These are phyloP conservation scores for Takashimella tepidaria DNA, from an alignment of 1,284 basidiomycete genomes.

Conservation along the genomic window DNA sequence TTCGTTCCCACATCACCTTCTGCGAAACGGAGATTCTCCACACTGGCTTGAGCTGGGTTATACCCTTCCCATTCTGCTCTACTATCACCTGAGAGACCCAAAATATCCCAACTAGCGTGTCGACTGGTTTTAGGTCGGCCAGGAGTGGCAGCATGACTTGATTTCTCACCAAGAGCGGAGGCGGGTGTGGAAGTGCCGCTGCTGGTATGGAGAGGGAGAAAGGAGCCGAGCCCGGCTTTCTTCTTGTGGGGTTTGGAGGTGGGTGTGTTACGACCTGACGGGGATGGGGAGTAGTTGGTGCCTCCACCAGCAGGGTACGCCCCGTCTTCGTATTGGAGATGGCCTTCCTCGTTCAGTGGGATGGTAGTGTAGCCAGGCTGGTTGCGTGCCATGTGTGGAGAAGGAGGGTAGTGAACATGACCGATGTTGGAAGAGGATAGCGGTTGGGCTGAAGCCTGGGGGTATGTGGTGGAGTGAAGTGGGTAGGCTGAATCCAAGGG, in stretches of 20 bases:
- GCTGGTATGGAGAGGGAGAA: neutral
- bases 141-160: neutral
- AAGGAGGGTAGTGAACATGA: constrained; percentile 38
- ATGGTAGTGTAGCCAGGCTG: constrained; percentile 24
- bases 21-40: constrained; percentile 44
- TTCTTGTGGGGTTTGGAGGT: constrained; percentile 22
- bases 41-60: constrained; percentile 39
- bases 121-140: neutral
- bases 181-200: neutral
- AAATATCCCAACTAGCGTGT: constrained; percentile 29
- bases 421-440: neutral
- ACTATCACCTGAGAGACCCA: constrained; percentile 17
- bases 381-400: constrained; percentile 17
- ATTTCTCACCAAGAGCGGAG: neutral
- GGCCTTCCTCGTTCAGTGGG: no score
- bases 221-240: constrained; percentile 11
- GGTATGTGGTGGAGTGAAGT: neutral
- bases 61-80: constrained; percentile 45
- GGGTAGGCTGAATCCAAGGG: neutral
- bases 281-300: constrained; percentile 10
- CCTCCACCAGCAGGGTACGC: neutral
- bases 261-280: constrained; percentile 22
- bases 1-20: constrained; percentile 48
- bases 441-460: neutral
- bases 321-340: constrained; percentile 30